These are phyloP conservation scores for Fomes fomentarius DNA, from an alignment of 1,284 basidiomycete species.

Conservation along the genomic window DNA sequence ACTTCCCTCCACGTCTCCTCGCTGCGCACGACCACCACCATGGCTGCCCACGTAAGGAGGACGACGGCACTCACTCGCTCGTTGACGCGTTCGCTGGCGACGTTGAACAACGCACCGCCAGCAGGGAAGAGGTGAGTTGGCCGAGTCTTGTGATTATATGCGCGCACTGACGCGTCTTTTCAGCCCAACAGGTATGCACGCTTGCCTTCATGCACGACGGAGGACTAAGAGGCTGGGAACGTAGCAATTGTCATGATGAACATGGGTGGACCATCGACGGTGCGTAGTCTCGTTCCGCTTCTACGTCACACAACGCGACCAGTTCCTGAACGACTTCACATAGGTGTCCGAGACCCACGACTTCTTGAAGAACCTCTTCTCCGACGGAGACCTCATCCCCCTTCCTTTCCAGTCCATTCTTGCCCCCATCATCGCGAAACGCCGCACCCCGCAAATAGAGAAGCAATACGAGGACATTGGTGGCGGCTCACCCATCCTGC, in stretches of 20 bases:
- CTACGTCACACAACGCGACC: background rate
- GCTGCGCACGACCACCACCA: constrained; percentile 10
- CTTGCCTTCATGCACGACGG: background rate
- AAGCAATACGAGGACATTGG: constrained; percentile 95
- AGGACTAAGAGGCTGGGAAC: constrained; percentile 6
- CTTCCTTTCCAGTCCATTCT: constrained; percentile 89
- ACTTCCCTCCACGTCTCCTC: constrained; percentile 9
- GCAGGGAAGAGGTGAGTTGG: constrained; percentile 39
- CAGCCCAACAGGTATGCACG: constrained; percentile 64
- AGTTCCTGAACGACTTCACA: background rate
- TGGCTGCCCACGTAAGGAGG: constrained; percentile 22
- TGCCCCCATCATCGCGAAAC: constrained; percentile 88
- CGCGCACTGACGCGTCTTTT: constrained; percentile 13
- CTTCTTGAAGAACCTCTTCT: constrained; percentile 94
- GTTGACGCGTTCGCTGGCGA: constrained; percentile 39
- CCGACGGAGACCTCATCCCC: constrained; percentile 95
- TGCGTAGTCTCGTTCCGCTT: constrained; percentile 39
- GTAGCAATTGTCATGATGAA: constrained; percentile 95
- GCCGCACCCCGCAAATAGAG: constrained; percentile 95
- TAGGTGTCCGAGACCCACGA: constrained; percentile 86
- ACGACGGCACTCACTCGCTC: constrained; percentile 24
- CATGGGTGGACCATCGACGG: constrained; percentile 97
- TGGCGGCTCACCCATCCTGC: constrained; percentile 96
- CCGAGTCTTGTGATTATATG: background rate
- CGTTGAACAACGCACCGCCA: constrained; percentile 37